These are phyloP conservation scores for Solanum chaucha DNA, from an alignment of 257 asterid species.

Conservation along the genomic window DNA sequence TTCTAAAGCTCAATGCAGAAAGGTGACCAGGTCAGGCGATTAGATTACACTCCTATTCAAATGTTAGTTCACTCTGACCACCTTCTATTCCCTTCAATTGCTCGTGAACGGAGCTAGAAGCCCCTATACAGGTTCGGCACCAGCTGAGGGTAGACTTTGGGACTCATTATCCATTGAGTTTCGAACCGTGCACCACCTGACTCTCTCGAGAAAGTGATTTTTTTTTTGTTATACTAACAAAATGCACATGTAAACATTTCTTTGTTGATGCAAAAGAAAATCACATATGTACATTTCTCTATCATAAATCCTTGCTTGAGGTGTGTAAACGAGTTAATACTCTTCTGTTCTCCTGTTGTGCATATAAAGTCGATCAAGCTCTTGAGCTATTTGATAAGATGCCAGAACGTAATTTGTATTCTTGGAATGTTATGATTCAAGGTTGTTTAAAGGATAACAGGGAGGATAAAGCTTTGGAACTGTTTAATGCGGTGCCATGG, in stretches of 20 bases:
- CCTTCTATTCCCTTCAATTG: not conserved
- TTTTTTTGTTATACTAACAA: not conserved
- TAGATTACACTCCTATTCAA: not conserved
- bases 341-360: not conserved
- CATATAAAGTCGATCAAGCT: slow-evolving; percentile 26
- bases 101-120: not conserved
- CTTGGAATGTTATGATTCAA: slow-evolving; percentile 40
- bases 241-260: not conserved
- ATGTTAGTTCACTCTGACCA: not conserved
- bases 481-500: slow-evolving; percentile 39
- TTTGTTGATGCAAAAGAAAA: not conserved
- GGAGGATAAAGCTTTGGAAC: slow-evolving; percentile 27
- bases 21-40: not conserved
- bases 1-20: not conserved
- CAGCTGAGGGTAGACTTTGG: not conserved
- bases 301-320: not conserved
- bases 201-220: not conserved
- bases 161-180: not conserved
- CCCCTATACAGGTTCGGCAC: not conserved
- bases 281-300: not conserved
- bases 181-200: not conserved
- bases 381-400: slow-evolving; percentile 32
- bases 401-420: slow-evolving; percentile 34
- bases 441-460: slow-evolving; percentile 32
- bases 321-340: not conserved